These are phyloP conservation scores for Penicillium alfredii DNA, from an alignment of 495 filamentous ascomycete species.

Conservation along the genomic window DNA sequence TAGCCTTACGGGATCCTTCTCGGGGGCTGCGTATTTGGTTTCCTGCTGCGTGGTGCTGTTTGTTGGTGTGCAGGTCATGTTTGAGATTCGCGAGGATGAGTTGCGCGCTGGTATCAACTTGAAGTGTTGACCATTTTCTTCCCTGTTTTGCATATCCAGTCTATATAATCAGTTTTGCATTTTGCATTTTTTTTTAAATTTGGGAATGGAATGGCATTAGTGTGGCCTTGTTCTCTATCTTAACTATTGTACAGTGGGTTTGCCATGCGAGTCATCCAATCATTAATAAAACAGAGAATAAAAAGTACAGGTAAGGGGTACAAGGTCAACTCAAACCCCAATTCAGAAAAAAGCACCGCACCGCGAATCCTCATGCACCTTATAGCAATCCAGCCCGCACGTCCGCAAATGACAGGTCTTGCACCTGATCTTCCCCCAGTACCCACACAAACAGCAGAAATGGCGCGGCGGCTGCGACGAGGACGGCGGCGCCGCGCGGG, in stretches of 20 bases:
- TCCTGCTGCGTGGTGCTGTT: conserved; percentile 68
- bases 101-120: conserved; percentile 71
- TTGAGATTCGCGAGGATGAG: conserved; percentile 86
- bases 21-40: conserved; percentile 66
- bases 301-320: no score
- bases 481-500: conserved; percentile 54
- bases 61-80: conserved; percentile 89
- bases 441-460: conserved; percentile 89
- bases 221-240: no score
- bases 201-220: no score
- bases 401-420: conserved; percentile 74
- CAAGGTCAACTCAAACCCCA: not conserved
- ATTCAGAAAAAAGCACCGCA: conserved; percentile 58
- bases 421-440: conserved; percentile 84
- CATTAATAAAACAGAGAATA: conserved; percentile 13
- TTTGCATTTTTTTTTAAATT: no score
- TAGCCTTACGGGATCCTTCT: conserved; percentile 67
- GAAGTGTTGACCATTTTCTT: conserved; percentile 73
- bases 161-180: no score
- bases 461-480: conserved; percentile 51
- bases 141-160: no score
- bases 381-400: conserved; percentile 78
- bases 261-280: conserved; percentile 21
- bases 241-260: conserved; percentile 16
- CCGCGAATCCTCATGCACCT: conserved; percentile 70